Base-by-base conservation (phyloP, 352 stramenopile species). In the Phytophthora pseudosyringae region DNA sequence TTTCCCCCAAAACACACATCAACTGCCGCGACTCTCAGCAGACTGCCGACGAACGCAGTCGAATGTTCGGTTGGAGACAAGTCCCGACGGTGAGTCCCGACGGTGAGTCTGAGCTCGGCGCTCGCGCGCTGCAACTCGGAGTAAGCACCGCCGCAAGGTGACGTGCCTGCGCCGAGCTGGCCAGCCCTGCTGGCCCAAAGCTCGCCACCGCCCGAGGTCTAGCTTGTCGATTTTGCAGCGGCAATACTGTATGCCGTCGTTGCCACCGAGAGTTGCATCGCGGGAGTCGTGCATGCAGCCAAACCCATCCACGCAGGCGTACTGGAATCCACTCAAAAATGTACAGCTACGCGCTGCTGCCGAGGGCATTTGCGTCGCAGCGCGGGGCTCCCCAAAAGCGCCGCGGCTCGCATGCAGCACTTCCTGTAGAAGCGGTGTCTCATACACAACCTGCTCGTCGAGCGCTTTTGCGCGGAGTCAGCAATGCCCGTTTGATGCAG, bases 51-150 rank as follows among this genome's bases (percentile, higher is more conserved):
- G 69, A 77, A 77, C 64, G 16, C 38, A 5, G 39, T 21, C 59
- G 69, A 74, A 76, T 59, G 69, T 71, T 77, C 69, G 50, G 46
- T 28, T 21, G 8, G 26, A 47, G 58, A 60, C 58, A 68, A 59
- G 50, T 49, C 29, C 7, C n/a, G n/a, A n/a, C n/a, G n/a, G n/a
- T n/a, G 47, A 46, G 57, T 67, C 33, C 52, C 40, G 55, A 57
- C 51, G 29, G 49, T 67, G 10, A 38, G 3, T 12, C 16, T 45
- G 32, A 12, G 2, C 40, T 15, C 40, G 16, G 40, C 5, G 40
- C 13, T 44, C 38, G 25, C 38, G 38, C 16, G 5, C 38, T 33
- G 43, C 8, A 49, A 52, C 28, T 16, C 29, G 15, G 29, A 52
- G 45, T 52, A 40, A 50, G 16, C 28, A 29, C n/a, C 7, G 44